Evolutionary conservation across 2,329 filamentous ascomycete species (phyloP).

Genomic region (Septoria linicola): DNA sequence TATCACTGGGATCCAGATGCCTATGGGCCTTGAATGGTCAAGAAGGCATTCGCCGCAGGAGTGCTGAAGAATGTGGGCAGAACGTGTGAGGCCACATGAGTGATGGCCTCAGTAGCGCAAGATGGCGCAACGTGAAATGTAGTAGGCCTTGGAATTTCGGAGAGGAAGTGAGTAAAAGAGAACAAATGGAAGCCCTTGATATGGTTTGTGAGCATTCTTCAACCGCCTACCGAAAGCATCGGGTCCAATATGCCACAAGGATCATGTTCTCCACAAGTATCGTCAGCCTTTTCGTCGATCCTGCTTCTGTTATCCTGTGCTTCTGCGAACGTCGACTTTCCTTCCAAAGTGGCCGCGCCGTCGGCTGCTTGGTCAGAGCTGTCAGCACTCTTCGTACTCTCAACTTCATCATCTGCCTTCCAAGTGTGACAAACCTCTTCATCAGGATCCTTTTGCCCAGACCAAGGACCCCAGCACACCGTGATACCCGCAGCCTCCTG

Average conservation of each 20-base stretch:
- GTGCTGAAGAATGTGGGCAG: too few relatives aligned
- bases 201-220: not conserved
- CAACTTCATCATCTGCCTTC: not conserved
- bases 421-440: not conserved
- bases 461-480: constrained; percentile 12
- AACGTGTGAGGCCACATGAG: too few relatives aligned
- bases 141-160: too few relatives aligned
- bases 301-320: not conserved
- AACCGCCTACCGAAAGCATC: not conserved
- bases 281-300: constrained; percentile 1
- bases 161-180: too few relatives aligned
- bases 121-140: too few relatives aligned
- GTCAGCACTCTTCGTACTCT: not conserved
- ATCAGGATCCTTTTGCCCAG: constrained; percentile 4
- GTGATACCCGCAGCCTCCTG: constrained; percentile 16
- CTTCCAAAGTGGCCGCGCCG: not conserved
- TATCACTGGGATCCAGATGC: too few relatives aligned
- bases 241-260: not conserved
- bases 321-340: not conserved
- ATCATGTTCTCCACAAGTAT: not conserved
- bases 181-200: too few relatives aligned
- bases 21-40: too few relatives aligned
- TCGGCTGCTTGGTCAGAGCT: not conserved
- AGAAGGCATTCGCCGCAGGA: too few relatives aligned
- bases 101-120: too few relatives aligned